Conservation (phyloP, 75 land plant genomes). For the Adiantum capillusveneris region DNA sequence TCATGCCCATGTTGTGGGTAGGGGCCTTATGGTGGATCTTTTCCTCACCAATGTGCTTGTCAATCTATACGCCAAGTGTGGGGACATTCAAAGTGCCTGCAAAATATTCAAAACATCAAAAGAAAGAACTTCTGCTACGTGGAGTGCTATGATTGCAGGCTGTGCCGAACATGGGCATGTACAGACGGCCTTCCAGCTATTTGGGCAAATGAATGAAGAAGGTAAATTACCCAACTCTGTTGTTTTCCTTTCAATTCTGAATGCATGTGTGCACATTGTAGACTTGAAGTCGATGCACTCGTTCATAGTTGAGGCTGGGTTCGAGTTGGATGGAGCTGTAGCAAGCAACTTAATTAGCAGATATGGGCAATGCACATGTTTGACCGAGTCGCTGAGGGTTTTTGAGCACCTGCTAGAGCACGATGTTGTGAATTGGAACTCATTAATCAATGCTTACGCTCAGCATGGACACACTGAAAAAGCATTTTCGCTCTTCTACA, state of each 20-base stretch:
- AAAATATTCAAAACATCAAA: neutral
- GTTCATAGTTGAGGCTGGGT: too few relatives aligned
- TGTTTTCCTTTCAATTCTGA: conserved; percentile 5
- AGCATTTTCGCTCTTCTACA: too few relatives aligned
- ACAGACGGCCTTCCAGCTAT: neutral
- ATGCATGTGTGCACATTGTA: conserved; percentile 10
- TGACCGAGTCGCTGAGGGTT: too few relatives aligned
- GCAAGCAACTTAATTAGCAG: too few relatives aligned
- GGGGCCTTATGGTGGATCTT: conserved; percentile 2
- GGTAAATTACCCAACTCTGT: conserved; percentile 9
- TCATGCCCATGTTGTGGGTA: neutral
- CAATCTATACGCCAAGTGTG: conserved; percentile 15
- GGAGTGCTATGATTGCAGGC: conserved; percentile 15
- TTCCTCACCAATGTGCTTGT: conserved; percentile 11
- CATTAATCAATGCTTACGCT: too few relatives aligned
- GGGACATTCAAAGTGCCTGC: conserved; percentile 7
- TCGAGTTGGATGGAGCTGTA: too few relatives aligned
- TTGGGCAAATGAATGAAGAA: neutral
- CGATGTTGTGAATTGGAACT: too few relatives aligned
- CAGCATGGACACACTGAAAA: too few relatives aligned
- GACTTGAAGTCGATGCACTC: neutral
- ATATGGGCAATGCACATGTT: too few relatives aligned
- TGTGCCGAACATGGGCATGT: conserved; percentile 11
- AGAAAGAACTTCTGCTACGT: conserved; percentile 9
- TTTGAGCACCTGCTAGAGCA: too few relatives aligned